phyloP scores from a whole-genome alignment of 176 grass and related monocot genomes.

The Hordeum marinum region DNA sequence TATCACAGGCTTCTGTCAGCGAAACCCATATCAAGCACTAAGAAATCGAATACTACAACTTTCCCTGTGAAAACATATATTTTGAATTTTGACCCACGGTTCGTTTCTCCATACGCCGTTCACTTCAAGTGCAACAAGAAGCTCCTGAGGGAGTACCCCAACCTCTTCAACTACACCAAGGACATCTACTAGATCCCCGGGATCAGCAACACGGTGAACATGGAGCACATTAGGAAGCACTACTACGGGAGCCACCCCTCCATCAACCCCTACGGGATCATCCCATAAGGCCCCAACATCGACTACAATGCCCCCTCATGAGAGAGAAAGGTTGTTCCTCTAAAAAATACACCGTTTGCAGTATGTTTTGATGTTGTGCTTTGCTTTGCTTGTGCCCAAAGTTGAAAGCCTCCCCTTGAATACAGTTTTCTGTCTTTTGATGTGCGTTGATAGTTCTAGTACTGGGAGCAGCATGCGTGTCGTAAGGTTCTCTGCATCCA shows the following conservation, averaged over 20 bases:
- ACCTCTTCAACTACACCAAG: conserved; percentile 93
- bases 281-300: conserved; percentile 67
- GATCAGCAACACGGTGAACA: conserved; percentile 65
- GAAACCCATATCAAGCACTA: too few relatives aligned
- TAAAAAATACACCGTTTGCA: neutral
- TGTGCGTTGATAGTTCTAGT: too few relatives aligned
- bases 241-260: conserved; percentile 56
- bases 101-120: conserved; percentile 50
- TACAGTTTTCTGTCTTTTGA: too few relatives aligned
- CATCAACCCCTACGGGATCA: conserved; percentile 68
- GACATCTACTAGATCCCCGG: conserved; percentile 83
- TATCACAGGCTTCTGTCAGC: too few relatives aligned
- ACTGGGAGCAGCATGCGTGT: too few relatives aligned
- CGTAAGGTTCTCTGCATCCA: too few relatives aligned
- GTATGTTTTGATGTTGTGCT: neutral
- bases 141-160: conserved; percentile 70
- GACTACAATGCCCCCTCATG: conserved; percentile 75
- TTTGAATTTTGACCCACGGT: neutral
- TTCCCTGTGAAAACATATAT: neutral
- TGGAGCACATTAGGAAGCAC: conserved; percentile 87
- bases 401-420: too few relatives aligned
- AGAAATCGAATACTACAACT: too few relatives aligned
- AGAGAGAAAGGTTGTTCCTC: conserved; percentile 57
- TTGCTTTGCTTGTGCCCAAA: neutral
- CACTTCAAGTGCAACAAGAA: conserved; percentile 99